A percentile compares a stretch with the other conserved stretches of the same genome.
Evolutionary conservation across 768 basidiomycete genomes (phyloP).

Genomic region (Suillus weaverae): DNA sequence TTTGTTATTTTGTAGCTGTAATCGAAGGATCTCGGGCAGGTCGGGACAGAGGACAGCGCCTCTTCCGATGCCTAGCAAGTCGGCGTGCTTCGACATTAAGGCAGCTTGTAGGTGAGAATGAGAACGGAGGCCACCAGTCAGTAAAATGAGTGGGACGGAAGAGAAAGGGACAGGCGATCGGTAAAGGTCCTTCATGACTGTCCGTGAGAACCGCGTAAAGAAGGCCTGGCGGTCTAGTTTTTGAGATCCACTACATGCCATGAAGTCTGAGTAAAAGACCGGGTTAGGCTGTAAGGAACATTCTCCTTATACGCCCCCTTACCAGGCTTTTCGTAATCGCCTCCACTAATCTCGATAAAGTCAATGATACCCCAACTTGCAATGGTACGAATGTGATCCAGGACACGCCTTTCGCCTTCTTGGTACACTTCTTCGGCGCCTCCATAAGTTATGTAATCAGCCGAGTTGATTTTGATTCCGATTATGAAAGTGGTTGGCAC

Average conservation of each 20-base stretch:
- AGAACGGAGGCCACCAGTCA: slow-evolving; percentile 79
- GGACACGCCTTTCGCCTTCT: slow-evolving; percentile 39
- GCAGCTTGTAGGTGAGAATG: slow-evolving; percentile 54
- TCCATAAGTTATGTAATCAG: slow-evolving; percentile 58
- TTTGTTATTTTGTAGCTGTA: slow-evolving; percentile 9
- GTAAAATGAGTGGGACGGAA: slow-evolving; percentile 59
- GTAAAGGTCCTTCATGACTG: slow-evolving; percentile 40
- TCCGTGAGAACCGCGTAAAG: slow-evolving; percentile 67
- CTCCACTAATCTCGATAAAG: slow-evolving; percentile 87
- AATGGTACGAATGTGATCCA: slow-evolving; percentile 61
- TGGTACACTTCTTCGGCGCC: slow-evolving; percentile 32
- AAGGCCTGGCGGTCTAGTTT: slow-evolving; percentile 62
- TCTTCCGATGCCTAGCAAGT: slow-evolving; percentile 79
- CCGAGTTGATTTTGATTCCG: slow-evolving; percentile 79
- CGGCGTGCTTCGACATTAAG: slow-evolving; percentile 54
- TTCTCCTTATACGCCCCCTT: slow-evolving; percentile 21
- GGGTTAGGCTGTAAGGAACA: slow-evolving; percentile 11
- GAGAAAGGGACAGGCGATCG: slow-evolving; percentile 19
- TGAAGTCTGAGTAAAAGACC: slow-evolving; percentile 41
- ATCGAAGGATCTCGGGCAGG: slow-evolving; percentile 45
- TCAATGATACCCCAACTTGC: slow-evolving; percentile 68
- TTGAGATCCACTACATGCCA: slow-evolving; percentile 25
- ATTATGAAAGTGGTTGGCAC: slow-evolving; percentile 63
- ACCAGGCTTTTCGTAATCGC: slow-evolving; percentile 83
- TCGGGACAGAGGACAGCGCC: slow-evolving; percentile 62